Conservation (phyloP, 352 stramenopile genomes). For the Pythium phragmitis region DNA sequence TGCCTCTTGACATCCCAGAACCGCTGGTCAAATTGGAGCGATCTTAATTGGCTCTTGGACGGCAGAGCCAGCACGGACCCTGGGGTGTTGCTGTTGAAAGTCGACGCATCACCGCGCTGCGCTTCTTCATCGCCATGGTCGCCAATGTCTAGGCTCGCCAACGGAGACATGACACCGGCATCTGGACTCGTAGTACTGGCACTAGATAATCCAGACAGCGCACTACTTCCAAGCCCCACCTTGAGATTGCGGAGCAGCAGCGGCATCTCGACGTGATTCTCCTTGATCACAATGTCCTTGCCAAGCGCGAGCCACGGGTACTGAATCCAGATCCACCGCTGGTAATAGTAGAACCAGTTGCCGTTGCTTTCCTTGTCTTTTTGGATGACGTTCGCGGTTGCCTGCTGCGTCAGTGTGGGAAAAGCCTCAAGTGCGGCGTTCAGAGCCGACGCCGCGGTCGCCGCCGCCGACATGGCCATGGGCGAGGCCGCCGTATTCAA, state of each 20-base stretch:
- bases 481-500: conserved; percentile 25
- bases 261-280: conserved; percentile 36
- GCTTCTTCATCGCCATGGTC: conserved; percentile 15
- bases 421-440: conserved; percentile 29
- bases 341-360: conserved; percentile 88
- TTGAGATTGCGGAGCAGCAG: conserved; percentile 1
- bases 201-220: neutral
- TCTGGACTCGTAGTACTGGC: neutral
- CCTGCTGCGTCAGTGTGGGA: conserved; percentile 27
- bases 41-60: neutral
- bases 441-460: conserved; percentile 29
- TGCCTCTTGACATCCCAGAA: conserved; percentile 76
- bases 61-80: neutral
- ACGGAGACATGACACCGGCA: conserved; percentile 2
- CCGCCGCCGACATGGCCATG: conserved; percentile 28
- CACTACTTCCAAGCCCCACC: neutral
- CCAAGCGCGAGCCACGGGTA: conserved; percentile 91
- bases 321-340: conserved; percentile 93
- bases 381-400: conserved; percentile 17
- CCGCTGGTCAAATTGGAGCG: conserved; percentile 44
- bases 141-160: neutral
- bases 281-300: conserved; percentile 58
- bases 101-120: conserved; percentile 6
- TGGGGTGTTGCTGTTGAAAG: neutral
- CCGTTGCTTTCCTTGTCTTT: conserved; percentile 47